Evolutionary conservation across 768 basidiomycete species (phyloP).

Genomic region (Trametes villosa): DNA sequence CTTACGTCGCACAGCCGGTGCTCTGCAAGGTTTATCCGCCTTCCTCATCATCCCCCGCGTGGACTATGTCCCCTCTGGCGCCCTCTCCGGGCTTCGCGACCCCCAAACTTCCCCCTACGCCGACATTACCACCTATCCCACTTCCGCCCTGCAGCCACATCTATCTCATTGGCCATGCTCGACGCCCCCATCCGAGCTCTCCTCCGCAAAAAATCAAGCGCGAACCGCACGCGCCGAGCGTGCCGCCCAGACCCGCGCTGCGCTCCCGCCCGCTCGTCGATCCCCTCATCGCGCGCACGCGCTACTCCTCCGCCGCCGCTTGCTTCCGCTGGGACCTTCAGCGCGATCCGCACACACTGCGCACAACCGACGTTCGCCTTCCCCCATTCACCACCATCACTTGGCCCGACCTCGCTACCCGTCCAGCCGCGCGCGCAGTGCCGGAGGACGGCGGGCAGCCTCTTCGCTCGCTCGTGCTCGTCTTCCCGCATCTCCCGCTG

Average conservation of each 20-base stretch:
- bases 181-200: neutral
- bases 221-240: no score
- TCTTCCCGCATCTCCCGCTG: conserved; percentile 41
- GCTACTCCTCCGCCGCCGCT: neutral
- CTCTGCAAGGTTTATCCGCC: neutral
- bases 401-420: neutral
- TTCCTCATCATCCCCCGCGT: neutral
- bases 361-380: neutral
- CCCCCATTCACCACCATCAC: neutral
- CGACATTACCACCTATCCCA: neutral
- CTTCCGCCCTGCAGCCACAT: neutral
- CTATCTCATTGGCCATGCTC: neutral
- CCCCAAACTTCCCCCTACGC: neutral
- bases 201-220: neutral
- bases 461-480: conserved; percentile 36
- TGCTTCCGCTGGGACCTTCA: neutral
- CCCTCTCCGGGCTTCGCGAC: neutral
- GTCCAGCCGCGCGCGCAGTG: conserved; percentile 19
- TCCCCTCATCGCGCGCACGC: neutral
- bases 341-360: neutral
- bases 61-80: neutral
- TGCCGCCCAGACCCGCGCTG: neutral
- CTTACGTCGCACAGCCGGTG: neutral
- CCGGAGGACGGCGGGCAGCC: conserved; percentile 20
- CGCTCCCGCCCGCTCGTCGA: neutral